A percentile compares a stretch with the other conserved stretches of the same genome.
Evolutionary conservation across 805 yeast genomes (phyloP).

Genomic region (Candida endomychidarum): DNA sequence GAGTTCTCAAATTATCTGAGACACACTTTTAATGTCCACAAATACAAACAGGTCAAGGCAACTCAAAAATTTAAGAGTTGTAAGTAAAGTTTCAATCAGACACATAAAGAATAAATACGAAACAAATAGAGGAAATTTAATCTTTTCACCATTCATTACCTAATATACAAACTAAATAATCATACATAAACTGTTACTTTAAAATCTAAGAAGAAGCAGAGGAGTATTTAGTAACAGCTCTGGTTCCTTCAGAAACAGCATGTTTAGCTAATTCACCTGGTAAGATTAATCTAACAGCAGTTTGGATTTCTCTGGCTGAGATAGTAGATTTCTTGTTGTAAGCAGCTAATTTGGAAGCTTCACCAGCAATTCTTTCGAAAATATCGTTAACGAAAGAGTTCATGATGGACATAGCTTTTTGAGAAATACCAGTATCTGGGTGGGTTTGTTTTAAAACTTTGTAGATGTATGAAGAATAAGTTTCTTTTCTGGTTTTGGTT

Average conservation of each 20-base stretch:
- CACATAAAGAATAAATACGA: not conserved
- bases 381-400: constrained; percentile 98
- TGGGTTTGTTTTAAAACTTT: constrained; percentile 98
- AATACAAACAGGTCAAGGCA: too few relatives aligned
- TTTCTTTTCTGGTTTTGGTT: constrained; percentile 94
- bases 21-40: not conserved
- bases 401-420: constrained; percentile 98
- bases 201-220: constrained; percentile 48
- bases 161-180: constrained; percentile 11
- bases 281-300: constrained; percentile 95
- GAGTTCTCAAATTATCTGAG: too few relatives aligned
- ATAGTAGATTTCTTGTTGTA: constrained; percentile 98
- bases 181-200: constrained; percentile 10
- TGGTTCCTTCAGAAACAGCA: constrained; percentile 98
- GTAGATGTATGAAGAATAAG: constrained; percentile 97
- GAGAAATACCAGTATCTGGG: constrained; percentile 99
- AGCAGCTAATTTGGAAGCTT: constrained; percentile 98
- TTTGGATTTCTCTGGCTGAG: constrained; percentile 97
- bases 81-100: not conserved
- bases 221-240: constrained; percentile 96
- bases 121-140: not conserved
- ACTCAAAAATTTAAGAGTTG: too few relatives aligned
- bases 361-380: constrained; percentile 96
- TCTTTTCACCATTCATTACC: constrained; percentile 12
- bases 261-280: constrained; percentile 99